Percentiles rank a stretch among this genome's conserved stretches.
Evolutionary conservation across 352 stramenopile species (phyloP).

Genomic region (Phytophthora pinifolia): DNA sequence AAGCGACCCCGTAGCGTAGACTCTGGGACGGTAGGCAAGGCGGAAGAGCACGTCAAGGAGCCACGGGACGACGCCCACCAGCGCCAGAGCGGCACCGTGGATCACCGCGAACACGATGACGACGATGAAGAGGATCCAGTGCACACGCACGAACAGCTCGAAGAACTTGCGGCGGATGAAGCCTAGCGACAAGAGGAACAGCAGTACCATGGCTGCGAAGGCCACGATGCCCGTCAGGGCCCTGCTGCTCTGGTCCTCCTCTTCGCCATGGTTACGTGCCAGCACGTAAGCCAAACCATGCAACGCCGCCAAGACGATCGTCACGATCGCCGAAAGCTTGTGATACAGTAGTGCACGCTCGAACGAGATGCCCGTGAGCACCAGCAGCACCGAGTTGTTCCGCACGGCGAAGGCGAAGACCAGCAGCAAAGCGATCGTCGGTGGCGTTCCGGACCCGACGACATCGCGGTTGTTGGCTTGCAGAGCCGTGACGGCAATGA

Average conservation of each 20-base stretch:
- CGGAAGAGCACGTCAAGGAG: conserved; percentile 38
- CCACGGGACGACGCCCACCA: conserved; percentile 31
- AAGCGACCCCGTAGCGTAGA: conserved; percentile 11
- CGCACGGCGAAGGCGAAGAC: conserved; percentile 37
- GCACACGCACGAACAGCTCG: conserved; percentile 25
- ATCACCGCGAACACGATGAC: conserved; percentile 37
- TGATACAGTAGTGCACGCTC: conserved; percentile 47
- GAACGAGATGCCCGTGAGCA: conserved; percentile 39
- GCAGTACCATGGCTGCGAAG: conserved; percentile 27
- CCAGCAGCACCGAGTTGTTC: conserved; percentile 47
- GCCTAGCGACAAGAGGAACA: conserved; percentile 29
- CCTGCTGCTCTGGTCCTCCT: conserved; percentile 1
- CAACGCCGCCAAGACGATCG: conserved; percentile 25
- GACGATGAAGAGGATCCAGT: conserved; percentile 46
- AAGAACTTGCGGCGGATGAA: conserved; percentile 30
- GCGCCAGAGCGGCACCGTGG: conserved; percentile 27
- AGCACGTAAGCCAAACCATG: conserved; percentile 39
- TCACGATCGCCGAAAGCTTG: conserved; percentile 32
- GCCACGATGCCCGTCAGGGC: conserved; percentile 16
- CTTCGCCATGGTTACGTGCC: conserved; percentile 1
- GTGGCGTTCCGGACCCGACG: conserved; percentile 12
- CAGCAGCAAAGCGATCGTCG: conserved; percentile 30
- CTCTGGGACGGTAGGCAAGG: conserved; percentile 10
- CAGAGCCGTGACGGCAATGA: conserved; percentile 16
- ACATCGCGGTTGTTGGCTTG: conserved; percentile 8